phyloP scores from a whole-genome alignment of 2,329 filamentous ascomycete species.

The Colletotrichum brevisporum region DNA sequence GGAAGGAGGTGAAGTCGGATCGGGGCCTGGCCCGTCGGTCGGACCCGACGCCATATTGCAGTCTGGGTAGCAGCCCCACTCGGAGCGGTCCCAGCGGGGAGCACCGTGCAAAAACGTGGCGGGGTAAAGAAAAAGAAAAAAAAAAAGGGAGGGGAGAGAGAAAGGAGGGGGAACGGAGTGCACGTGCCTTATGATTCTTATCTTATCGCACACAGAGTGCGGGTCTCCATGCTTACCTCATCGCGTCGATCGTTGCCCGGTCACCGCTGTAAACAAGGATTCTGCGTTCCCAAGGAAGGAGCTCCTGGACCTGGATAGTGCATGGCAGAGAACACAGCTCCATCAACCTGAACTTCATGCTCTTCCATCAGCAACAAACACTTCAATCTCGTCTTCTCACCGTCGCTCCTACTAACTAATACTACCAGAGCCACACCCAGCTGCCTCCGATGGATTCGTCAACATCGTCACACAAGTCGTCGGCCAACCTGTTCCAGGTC shows the following conservation, averaged over 20 bases:
- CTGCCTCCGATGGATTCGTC: constrained; percentile 31
- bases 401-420: neutral
- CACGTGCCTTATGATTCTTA: constrained; percentile 8
- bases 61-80: constrained; percentile 22
- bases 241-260: constrained; percentile 38
- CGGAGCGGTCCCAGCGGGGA: constrained; percentile 25
- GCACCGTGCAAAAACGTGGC: constrained; percentile 33
- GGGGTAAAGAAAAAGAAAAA: neutral
- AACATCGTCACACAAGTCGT: constrained; percentile 35
- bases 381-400: neutral
- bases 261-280: constrained; percentile 38
- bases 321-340: neutral
- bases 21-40: constrained; percentile 17
- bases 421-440: neutral
- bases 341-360: constrained; percentile 1
- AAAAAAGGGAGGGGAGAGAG: neutral
- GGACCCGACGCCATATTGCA: constrained; percentile 22
- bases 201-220: neutral
- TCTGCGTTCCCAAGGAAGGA: constrained; percentile 5
- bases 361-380: neutral
- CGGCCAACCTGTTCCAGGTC: constrained; percentile 83
- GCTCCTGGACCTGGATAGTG: constrained; percentile 3
- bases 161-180: neutral
- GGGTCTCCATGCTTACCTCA: neutral
- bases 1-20: constrained; percentile 27